These are phyloP conservation scores for Thamnidium elegans DNA, from an alignment of 192 early-diverging fungal species.

Conservation along the genomic window DNA sequence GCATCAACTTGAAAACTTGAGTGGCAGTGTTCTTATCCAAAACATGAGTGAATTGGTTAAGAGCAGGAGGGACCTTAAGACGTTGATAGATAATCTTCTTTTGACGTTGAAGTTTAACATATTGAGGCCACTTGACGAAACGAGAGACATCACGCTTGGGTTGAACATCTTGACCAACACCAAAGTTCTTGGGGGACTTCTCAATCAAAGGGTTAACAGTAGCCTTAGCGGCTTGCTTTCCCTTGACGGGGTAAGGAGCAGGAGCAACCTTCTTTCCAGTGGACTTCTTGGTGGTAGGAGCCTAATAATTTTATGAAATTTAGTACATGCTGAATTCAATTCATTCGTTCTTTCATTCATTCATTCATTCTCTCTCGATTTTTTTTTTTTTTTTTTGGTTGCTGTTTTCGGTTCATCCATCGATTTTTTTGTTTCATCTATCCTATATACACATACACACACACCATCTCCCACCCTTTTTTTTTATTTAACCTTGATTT, in stretches of 20 bases:
- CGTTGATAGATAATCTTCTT: conserved; percentile 95
- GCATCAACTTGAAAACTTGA: conserved; percentile 94
- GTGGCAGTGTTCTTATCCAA: conserved; percentile 99
- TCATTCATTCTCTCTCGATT: background rate
- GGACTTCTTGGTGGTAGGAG: conserved; percentile 50
- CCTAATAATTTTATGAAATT: background rate
- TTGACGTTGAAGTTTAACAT: conserved; percentile 98
- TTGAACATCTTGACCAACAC: conserved; percentile 96
- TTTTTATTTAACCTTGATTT: too few species aligned
- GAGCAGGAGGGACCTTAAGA: conserved; percentile 98
- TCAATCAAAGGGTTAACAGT: conserved; percentile 88
- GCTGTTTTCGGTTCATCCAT: too few species aligned
- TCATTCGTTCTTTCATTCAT: conserved; percentile 1
- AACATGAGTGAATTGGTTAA: conserved; percentile 99
- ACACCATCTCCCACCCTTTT: too few species aligned
- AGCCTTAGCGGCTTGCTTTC: conserved; percentile 67
- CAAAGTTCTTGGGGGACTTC: conserved; percentile 91
- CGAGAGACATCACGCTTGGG: conserved; percentile 92
- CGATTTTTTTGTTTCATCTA: too few species aligned
- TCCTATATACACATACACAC: too few species aligned
- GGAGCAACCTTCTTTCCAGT: conserved; percentile 87
- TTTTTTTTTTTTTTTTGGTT: background rate
- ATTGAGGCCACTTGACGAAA: conserved; percentile 99
- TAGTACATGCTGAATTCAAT: background rate
- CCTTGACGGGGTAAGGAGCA: conserved; percentile 74